Evolutionary conservation across 192 early-diverging fungal species (phyloP).

Genomic region (Linnemannia exigua): DNA sequence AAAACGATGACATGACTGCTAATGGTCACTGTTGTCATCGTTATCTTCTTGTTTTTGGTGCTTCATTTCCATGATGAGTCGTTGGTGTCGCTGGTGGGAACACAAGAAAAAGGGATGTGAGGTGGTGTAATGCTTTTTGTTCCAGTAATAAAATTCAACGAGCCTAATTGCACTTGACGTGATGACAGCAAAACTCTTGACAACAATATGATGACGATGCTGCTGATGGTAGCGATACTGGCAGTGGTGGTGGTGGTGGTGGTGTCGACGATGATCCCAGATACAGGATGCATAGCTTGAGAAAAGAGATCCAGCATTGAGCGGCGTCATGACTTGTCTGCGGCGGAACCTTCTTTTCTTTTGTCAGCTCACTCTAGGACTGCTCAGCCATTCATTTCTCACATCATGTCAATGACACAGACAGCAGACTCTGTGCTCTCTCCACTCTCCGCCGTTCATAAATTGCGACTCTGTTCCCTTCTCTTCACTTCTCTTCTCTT

Average conservation of each 20-base stretch:
- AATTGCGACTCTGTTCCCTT: neutral
- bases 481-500: neutral
- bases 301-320: too few relatives aligned
- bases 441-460: neutral
- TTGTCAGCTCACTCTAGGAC: neutral
- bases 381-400: neutral
- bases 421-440: too few relatives aligned
- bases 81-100: neutral
- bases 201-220: too few relatives aligned
- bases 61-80: neutral
- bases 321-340: neutral
- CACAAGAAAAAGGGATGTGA: neutral
- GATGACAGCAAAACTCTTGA: too few relatives aligned
- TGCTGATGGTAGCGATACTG: too few relatives aligned
- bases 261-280: too few relatives aligned
- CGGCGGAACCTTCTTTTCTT: constrained; percentile 1
- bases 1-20: neutral
- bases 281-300: too few relatives aligned
- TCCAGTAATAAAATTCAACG: neutral
- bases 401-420: neutral
- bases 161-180: too few relatives aligned
- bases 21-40: neutral
- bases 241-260: too few relatives aligned
- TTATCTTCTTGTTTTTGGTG: neutral
- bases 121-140: neutral